These are phyloP conservation scores for Apiotrichum domesticum DNA, from an alignment of 1,284 basidiomycete genomes.

Conservation along the genomic window DNA sequence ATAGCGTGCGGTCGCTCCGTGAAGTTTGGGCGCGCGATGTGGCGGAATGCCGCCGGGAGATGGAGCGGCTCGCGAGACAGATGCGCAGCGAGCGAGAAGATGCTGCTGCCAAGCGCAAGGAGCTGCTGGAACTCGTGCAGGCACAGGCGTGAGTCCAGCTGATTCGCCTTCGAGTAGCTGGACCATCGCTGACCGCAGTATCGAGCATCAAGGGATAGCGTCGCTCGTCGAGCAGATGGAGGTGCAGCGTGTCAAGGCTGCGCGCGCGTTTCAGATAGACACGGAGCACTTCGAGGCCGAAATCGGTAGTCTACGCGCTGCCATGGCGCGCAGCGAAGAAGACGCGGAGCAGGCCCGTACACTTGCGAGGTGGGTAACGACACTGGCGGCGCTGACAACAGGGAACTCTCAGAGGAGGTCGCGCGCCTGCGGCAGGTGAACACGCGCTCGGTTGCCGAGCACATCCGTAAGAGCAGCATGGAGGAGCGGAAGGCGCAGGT, in stretches of 20 bases:
- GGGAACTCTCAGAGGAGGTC: no score
- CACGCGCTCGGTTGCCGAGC: no score
- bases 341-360: conserved; percentile 23
- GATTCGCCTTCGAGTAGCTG: not conserved
- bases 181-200: conserved; percentile 12
- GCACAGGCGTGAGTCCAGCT: conserved; percentile 31
- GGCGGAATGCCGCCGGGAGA: conserved; percentile 30
- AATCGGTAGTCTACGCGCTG: conserved; percentile 3
- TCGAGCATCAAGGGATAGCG: conserved; percentile 26
- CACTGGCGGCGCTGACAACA: no score
- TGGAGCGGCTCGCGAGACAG: conserved; percentile 22
- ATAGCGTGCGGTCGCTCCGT: conserved; percentile 35
- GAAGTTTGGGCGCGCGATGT: conserved; percentile 43
- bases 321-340: conserved; percentile 23
- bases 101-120: conserved; percentile 27
- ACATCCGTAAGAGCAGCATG: no score
- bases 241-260: not conserved
- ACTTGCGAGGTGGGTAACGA: conserved; percentile 27
- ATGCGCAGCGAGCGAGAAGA: conserved; percentile 31
- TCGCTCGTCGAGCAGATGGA: conserved; percentile 21
- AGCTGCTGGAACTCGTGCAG: conserved; percentile 31
- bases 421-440: no score
- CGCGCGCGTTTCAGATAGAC: conserved; percentile 20
- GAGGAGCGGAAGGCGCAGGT: no score
- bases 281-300: conserved; percentile 5